These are phyloP conservation scores for Tolypocladium pustulatum DNA, from an alignment of 2,329 filamentous ascomycete species.

Conservation along the genomic window DNA sequence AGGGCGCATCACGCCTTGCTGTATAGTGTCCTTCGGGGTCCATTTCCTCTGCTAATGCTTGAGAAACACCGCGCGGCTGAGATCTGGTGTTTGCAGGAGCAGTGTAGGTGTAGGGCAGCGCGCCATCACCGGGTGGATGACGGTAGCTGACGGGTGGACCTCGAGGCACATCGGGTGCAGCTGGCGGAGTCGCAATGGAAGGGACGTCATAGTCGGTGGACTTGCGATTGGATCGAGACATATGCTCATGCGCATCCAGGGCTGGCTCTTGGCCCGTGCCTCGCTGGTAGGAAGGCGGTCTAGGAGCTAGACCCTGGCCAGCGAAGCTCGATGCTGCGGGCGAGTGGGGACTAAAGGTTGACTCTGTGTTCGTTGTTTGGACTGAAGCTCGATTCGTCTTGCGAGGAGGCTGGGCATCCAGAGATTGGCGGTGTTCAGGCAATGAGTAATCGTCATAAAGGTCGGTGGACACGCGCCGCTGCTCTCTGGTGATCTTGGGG, in stretches of 20 bases:
- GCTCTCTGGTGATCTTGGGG: conserved; percentile 28
- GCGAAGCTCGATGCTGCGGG: conserved; percentile 41
- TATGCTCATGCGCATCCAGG: conserved; percentile 15
- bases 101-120: conserved; percentile 13
- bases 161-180: conserved; percentile 51
- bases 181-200: conserved; percentile 28
- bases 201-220: conserved; percentile 26
- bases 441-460: conserved; percentile 14
- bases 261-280: conserved; percentile 28
- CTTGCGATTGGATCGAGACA: conserved; percentile 3
- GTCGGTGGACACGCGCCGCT: conserved; percentile 15
- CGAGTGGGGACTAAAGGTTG: conserved; percentile 47
- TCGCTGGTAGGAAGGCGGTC: conserved; percentile 47
- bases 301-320: conserved; percentile 43
- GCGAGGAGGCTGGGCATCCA: conserved; percentile 27
- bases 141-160: conserved; percentile 48
- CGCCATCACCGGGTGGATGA: conserved; percentile 28
- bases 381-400: conserved; percentile 41
- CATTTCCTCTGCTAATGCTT: conserved; percentile 11
- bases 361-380: conserved; percentile 47
- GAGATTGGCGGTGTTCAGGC: conserved; percentile 19
- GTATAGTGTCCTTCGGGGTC: conserved; percentile 14
- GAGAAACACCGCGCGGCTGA: conserved; percentile 2
- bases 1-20: conserved; percentile 5
- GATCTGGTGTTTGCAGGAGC: conserved; percentile 5